A percentile compares a stretch with the other conserved stretches of the same genome.
These are phyloP conservation scores for Rubroboletus satanas DNA, from an alignment of 768 basidiomycete genomes.

Conservation along the genomic window DNA sequence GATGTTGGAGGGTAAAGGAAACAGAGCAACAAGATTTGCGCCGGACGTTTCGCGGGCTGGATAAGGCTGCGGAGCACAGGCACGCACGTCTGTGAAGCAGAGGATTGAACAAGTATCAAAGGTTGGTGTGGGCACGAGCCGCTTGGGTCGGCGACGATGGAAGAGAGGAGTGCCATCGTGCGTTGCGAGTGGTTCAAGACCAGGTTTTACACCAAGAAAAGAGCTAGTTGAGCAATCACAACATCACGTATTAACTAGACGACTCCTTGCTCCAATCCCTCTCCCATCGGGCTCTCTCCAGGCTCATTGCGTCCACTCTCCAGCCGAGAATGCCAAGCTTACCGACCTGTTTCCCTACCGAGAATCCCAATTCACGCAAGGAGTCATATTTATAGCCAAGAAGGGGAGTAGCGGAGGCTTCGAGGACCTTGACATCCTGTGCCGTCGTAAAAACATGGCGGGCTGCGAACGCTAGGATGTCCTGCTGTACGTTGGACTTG, in stretches of 20 bases:
- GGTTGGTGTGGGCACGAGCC: conserved; percentile 34
- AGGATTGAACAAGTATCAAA: conserved; percentile 57
- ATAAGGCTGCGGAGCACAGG: conserved; percentile 52
- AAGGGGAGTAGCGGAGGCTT: conserved; percentile 47
- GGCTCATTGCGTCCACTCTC: conserved; percentile 43
- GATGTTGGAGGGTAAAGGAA: conserved; percentile 53
- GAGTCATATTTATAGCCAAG: conserved; percentile 45
- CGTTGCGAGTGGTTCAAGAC: background rate
- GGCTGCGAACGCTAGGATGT: conserved; percentile 60
- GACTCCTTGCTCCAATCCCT: conserved; percentile 18
- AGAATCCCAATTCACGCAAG: conserved; percentile 49
- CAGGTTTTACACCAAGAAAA: background rate
- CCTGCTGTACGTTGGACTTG: conserved; percentile 52
- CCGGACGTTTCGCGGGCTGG: conserved; percentile 19
- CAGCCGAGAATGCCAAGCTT: conserved; percentile 56
- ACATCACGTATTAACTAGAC: conserved; percentile 7
- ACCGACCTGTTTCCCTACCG: conserved; percentile 38
- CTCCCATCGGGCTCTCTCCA: conserved; percentile 49
- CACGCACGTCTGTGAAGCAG: conserved; percentile 52
- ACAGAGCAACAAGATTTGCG: conserved; percentile 47
- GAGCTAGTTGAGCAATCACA: background rate
- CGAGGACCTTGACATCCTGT: conserved; percentile 42
- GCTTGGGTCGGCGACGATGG: conserved; percentile 25
- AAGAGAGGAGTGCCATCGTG: conserved; percentile 28
- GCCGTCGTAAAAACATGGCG: conserved; percentile 51